Evolutionary conservation across 164 flowering plant genomes (phyloP).

Genomic region (Tinospora cordifolia): DNA sequence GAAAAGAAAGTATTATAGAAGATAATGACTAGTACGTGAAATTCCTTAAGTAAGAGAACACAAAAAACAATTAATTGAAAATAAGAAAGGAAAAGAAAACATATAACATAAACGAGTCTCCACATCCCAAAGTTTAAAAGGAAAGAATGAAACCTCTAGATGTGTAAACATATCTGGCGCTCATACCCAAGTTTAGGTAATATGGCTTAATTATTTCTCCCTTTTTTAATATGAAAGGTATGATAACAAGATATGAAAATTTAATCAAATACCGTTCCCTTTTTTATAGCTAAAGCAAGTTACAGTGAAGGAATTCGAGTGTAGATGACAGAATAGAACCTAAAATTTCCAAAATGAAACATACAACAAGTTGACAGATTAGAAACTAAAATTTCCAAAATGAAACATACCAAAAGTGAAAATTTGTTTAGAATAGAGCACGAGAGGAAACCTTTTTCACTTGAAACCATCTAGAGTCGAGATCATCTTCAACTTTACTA

Average conservation of each 20-base stretch:
- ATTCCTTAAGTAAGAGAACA: too few species aligned
- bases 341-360: too few species aligned
- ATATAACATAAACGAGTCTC: too few species aligned
- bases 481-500: conserved; percentile 45
- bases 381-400: too few species aligned
- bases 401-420: background rate
- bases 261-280: background rate
- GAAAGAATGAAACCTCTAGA: too few species aligned
- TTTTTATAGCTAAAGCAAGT: background rate
- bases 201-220: background rate
- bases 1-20: too few species aligned
- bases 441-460: conserved; percentile 61
- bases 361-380: background rate
- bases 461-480: conserved; percentile 74
- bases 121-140: too few species aligned
- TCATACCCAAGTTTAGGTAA: too few species aligned
- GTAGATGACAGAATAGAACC: background rate
- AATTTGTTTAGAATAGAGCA: background rate
- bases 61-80: too few species aligned
- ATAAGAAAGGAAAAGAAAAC: too few species aligned
- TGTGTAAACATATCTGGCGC: too few species aligned
- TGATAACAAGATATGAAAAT: background rate
- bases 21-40: too few species aligned
- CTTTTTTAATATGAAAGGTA: background rate
- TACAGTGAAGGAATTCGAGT: background rate